Evolutionary conservation across 148 eudicot species (phyloP), one percentile per base, ranked within the genome.

Genomic region (Vaccinium darrowii): DNA sequence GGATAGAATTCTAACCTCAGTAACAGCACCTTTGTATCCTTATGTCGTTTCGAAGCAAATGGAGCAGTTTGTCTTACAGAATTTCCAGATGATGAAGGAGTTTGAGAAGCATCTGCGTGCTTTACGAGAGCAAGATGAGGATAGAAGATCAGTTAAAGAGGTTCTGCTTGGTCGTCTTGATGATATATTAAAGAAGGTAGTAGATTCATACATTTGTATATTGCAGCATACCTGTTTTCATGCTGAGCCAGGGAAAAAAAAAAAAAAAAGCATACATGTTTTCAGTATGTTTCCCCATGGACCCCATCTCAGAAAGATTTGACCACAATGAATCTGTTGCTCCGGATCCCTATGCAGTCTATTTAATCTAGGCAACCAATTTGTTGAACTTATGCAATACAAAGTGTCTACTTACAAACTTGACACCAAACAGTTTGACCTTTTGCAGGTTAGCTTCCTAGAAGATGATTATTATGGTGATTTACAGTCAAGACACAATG

Each of bases 131-230:
- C 86, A 86, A 74, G 86, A 86, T 73, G 56, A 77, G 73, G 88
- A 84, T 85, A 90, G 82, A 84, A 89, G 90, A 83, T 88, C 94
- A 21, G 89, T 95, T 84, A 87, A 79, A 73, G 84, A 85, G 82
- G 84, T 90, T 84, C 89, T 97, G 79, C 93, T 94, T 83, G 87
- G 87, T 65, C 96, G 89, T 74, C 89, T 94, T 85, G 89, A 84
- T 77, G 93, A 91, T 75, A 63, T 95, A 82, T 87, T 93, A 80
- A 86, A 79, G 54, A 93, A 95, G 98, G 99, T 97, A 71, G 10
- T 5, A 49, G 33, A 60, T 53, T 71, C 25, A 47, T 72, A 25
- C n/a, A n/a, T 77, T 23, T 19, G 13, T 10, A 15, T 21, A 18
- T 82, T 13, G 62, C 10, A 21, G 27, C 5, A 36, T 56, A 14